Conservation (phyloP, 805 yeast species). For the Myxozyma udenii region DNA sequence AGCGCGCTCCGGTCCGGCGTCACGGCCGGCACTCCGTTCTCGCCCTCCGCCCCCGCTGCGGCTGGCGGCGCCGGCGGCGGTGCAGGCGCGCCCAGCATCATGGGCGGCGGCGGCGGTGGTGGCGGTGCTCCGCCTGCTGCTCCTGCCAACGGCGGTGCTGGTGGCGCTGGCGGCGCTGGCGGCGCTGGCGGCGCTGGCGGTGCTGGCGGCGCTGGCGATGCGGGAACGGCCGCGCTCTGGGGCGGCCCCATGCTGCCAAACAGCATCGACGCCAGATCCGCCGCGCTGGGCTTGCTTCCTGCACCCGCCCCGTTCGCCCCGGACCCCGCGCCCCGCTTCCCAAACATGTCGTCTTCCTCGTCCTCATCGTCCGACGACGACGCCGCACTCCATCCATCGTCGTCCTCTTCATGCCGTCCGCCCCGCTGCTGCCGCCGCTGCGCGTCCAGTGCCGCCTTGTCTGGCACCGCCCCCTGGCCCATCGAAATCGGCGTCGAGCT, state of each 20-base stretch:
- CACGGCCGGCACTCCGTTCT: constrained; percentile 36
- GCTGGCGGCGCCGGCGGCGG: constrained; percentile 39
- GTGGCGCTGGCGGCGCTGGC: constrained; percentile 30
- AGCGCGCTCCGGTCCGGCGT: constrained; percentile 47
- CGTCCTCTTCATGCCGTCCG: constrained; percentile 27
- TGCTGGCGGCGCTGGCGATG: constrained; percentile 29
- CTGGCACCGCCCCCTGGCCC: constrained; percentile 13
- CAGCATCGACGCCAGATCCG: constrained; percentile 43
- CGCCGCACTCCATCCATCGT: constrained; percentile 38
- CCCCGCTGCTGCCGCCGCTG: constrained; percentile 40
- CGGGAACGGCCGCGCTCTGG: constrained; percentile 24
- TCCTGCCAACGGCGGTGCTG: constrained; percentile 36
- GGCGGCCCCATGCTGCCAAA: constrained; percentile 44
- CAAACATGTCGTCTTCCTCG: constrained; percentile 16
- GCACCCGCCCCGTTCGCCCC: constrained; percentile 31
- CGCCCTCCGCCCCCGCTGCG: constrained; percentile 38
- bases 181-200: constrained; percentile 39
- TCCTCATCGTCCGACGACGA: constrained; percentile 35
- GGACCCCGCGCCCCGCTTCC: background rate
- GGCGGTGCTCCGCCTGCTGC: constrained; percentile 48
- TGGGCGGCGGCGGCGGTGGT: constrained; percentile 39
- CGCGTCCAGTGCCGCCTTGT: constrained; percentile 32
- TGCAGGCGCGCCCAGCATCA: constrained; percentile 36
- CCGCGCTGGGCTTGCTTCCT: constrained; percentile 38
- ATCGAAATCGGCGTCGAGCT: background rate